Conservation (phyloP, 2,329 filamentous ascomycete species). For the Cytospora chrysosperma region DNA sequence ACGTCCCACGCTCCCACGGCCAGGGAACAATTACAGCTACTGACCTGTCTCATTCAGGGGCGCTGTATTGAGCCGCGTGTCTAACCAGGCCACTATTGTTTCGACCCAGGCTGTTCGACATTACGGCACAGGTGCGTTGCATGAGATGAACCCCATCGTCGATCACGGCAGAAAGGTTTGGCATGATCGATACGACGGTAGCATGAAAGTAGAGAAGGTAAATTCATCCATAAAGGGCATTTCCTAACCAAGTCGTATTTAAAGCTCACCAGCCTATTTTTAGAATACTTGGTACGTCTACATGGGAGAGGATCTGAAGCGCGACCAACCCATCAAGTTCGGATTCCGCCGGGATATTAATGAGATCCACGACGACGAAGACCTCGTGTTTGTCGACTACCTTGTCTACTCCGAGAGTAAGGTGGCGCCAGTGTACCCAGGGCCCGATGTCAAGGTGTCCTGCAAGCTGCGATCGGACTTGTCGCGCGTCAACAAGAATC, state of each 20-base stretch:
- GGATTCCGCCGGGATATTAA: neutral
- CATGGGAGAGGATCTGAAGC: constrained; percentile 3
- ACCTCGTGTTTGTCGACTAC: neutral
- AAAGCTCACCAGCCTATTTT: neutral
- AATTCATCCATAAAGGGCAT: too few relatives aligned
- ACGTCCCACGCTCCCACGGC: neutral
- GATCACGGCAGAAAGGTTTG: neutral
- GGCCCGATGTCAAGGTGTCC: neutral
- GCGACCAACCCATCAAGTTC: neutral
- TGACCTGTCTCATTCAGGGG: neutral
- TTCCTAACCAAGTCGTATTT: neutral
- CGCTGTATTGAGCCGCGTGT: neutral
- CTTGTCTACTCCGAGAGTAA: neutral
- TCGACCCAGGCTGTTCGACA: constrained; percentile 4
- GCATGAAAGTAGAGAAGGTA: neutral
- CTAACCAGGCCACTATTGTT: neutral
- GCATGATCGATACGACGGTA: neutral
- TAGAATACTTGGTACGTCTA: constrained; percentile 6
- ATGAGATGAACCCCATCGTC: neutral
- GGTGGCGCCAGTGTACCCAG: neutral
- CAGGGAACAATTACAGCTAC: neutral
- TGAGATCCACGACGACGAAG: accelerated
- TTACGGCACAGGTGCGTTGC: neutral
- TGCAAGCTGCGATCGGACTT: neutral
- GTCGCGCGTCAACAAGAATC: neutral